Conservation (phyloP, 495 filamentous ascomycete genomes). For the Staphylotrichum tortipilum region DNA sequence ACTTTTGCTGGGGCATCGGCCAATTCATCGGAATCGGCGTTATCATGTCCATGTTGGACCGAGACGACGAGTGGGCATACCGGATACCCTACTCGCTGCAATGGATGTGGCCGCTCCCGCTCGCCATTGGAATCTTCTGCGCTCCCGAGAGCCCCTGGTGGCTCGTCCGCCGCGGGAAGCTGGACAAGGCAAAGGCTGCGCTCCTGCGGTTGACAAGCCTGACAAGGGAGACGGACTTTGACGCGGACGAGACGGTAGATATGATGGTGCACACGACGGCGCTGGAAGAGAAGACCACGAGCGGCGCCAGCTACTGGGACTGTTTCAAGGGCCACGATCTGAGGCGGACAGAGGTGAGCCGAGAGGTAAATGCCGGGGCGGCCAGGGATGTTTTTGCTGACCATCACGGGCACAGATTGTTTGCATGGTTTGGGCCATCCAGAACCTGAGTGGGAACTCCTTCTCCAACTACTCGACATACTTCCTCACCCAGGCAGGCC, state of each 20-base stretch:
- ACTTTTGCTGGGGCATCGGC: constrained; percentile 74
- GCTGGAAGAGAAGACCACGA: constrained; percentile 61
- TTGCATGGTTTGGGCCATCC: constrained; percentile 76
- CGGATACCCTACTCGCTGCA: constrained; percentile 62
- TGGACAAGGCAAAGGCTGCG: constrained; percentile 58
- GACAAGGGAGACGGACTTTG: constrained; percentile 51
- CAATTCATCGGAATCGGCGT: constrained; percentile 69
- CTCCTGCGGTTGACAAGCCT: constrained; percentile 57
- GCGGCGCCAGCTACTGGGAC: constrained; percentile 61
- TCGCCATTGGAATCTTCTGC: constrained; percentile 60
- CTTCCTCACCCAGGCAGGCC: constrained; percentile 67
- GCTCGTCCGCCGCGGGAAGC: constrained; percentile 63
- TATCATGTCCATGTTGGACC: constrained; percentile 54
- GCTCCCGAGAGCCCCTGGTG: constrained; percentile 79
- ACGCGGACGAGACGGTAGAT: constrained; percentile 65
- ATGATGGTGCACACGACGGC: constrained; percentile 83
- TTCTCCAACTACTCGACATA: constrained; percentile 76
- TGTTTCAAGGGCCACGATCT: constrained; percentile 69
- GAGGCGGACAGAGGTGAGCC: constrained; percentile 53
- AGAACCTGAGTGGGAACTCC: constrained; percentile 68
- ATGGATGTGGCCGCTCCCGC: constrained; percentile 78
- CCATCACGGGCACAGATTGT: constrained; percentile 39
- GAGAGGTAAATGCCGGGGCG: too few species aligned
- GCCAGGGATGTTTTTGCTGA: neutral
- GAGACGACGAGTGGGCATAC: constrained; percentile 51